Evolutionary conservation across 2,329 filamentous ascomycete genomes (phyloP).

Genomic region (Dissoconium aciculare): DNA sequence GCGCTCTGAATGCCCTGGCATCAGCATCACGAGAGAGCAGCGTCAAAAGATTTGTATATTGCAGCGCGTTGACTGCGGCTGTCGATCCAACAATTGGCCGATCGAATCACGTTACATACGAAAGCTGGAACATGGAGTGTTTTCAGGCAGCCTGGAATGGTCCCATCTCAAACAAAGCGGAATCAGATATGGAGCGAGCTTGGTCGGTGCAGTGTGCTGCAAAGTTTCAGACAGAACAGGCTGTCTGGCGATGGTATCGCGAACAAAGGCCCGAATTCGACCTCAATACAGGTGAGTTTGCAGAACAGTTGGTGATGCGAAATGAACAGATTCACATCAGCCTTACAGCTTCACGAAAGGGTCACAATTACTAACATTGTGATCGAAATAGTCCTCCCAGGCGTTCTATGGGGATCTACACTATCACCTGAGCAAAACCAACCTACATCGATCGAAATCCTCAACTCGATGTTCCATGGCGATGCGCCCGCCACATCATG

Average conservation of each 20-base stretch:
- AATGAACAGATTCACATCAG: too few species aligned
- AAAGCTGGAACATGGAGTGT: conserved; percentile 26
- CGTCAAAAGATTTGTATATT: conserved; percentile 31
- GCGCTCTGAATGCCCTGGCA: conserved; percentile 25
- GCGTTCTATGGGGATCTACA: conserved; percentile 5
- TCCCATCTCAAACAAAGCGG: conserved; percentile 11
- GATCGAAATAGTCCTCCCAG: conserved; percentile 8
- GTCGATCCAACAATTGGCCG: conserved; percentile 18
- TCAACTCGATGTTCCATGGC: conserved; percentile 6
- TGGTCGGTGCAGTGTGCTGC: conserved; percentile 27
- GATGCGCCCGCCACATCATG: conserved; percentile 5
- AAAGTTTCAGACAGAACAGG: conserved; percentile 31
- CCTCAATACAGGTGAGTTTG: conserved; percentile 24
- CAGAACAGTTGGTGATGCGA: too few species aligned
- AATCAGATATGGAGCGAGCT: conserved; percentile 9
- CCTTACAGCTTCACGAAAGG: too few species aligned
- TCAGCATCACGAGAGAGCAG: conserved; percentile 28
- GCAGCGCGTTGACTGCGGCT: conserved; percentile 25
- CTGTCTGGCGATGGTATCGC: conserved; percentile 29
- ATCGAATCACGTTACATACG: conserved; percentile 20
- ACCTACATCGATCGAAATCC: conserved; percentile 1
- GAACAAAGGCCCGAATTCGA: conserved; percentile 29
- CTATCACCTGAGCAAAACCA: conserved; percentile 5
- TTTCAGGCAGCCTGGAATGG: conserved; percentile 21
- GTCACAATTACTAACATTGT: too few species aligned